phyloP scores from a whole-genome alignment of 2,329 filamentous ascomycete species.

The Teratosphaeria epicoccoides region DNA sequence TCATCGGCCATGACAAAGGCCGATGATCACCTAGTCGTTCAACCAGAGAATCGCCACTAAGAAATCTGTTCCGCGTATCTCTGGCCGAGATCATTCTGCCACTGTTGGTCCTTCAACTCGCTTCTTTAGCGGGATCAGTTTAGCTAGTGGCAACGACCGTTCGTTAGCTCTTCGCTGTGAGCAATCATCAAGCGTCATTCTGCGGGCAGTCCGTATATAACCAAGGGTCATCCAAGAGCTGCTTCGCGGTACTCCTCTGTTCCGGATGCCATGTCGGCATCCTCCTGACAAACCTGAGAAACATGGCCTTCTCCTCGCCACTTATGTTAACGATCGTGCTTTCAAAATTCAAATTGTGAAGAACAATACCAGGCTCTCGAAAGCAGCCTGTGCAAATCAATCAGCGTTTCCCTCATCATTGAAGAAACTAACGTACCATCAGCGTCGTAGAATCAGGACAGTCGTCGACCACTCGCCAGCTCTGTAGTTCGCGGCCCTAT shows the following conservation, averaged over 20 bases:
- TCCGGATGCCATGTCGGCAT: constrained; percentile 31
- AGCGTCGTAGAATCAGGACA: constrained; percentile 5
- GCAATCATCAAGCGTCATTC: neutral
- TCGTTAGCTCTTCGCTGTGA: neutral
- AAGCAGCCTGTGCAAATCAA: neutral
- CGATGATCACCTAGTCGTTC: no score
- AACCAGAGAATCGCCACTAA: no score
- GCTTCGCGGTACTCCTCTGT: constrained; percentile 25
- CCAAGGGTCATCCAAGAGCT: constrained; percentile 29
- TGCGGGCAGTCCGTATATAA: constrained; percentile 7
- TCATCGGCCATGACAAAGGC: no score
- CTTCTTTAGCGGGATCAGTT: no score
- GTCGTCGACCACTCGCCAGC: constrained; percentile 2
- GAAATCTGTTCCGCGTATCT: no score
- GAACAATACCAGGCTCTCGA: neutral
- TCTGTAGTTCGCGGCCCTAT: constrained; percentile 17
- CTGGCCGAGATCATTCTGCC: no score
- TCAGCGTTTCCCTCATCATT: neutral
- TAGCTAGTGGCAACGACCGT: neutral
- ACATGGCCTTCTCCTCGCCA: constrained; percentile 22
- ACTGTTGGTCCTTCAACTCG: no score
- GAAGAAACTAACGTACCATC: constrained; percentile 1
- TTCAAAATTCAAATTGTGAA: constrained; percentile 6
- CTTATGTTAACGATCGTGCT: constrained; percentile 2
- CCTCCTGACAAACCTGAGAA: constrained; percentile 25